A percentile compares a stretch with the other conserved stretches of the same genome.
These are phyloP conservation scores for Trametopsis cervina DNA, from an alignment of 768 basidiomycete species.

Conservation along the genomic window DNA sequence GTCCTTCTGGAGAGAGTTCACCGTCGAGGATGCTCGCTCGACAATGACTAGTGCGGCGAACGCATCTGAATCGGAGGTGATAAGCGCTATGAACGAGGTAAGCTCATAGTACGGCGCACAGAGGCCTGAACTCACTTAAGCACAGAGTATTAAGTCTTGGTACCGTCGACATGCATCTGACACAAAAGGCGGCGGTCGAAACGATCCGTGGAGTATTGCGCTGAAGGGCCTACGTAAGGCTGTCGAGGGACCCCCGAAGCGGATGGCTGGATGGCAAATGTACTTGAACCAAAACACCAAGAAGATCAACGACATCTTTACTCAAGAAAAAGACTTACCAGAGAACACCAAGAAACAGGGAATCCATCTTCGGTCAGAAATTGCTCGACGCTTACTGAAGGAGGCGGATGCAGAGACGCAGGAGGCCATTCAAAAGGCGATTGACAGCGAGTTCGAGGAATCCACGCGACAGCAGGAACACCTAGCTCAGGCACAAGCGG, in stretches of 20 bases:
- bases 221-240: neutral
- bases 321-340: neutral
- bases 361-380: neutral
- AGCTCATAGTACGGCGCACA: neutral
- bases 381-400: neutral
- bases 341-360: neutral
- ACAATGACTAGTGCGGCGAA: neutral
- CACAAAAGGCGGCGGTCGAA: neutral
- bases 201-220: neutral
- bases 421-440: neutral
- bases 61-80: neutral
- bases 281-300: neutral
- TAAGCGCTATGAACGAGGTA: neutral
- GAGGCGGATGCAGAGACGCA: neutral
- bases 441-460: neutral
- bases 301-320: neutral
- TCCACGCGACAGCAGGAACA: neutral
- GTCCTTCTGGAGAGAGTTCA: neutral
- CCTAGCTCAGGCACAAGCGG: neutral
- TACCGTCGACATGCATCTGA: neutral
- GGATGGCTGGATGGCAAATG: neutral
- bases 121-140: neutral
- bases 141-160: neutral
- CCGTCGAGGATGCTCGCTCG: neutral
- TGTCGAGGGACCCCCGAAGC: neutral